Evolutionary conservation across 495 filamentous ascomycete genomes (phyloP), one percentile per base, ranked within the genome.

Genomic region (Annulohypoxylon moriforme): DNA sequence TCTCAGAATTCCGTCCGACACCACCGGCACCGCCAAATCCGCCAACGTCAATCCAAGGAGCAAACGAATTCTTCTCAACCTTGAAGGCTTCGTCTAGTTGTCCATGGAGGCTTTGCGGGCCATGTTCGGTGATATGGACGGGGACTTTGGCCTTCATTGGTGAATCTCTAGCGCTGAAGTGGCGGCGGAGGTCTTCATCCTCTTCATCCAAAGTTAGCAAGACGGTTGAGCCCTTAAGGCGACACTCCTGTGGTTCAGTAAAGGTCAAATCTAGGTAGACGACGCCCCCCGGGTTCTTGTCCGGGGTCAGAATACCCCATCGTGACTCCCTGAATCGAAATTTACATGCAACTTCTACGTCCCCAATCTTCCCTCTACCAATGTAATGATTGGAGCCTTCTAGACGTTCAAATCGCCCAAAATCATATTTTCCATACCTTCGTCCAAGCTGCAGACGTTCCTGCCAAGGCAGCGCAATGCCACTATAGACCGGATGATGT

Each of bases 241-340:
- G 77, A 64, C 78, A 78, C 27, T 69, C 75, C 0, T 50, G 14
- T 0, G 78, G 76, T 40, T 81, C 69, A 1, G 60, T 66, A 36
- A 81, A 75, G 8, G 66, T 64, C 10, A 81, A 29, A 16, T 81
- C 78, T 1, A 81, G 50, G 49, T 77, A 81, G 29, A 81, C 31
- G 27, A 81, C 75, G 20, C 79, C 79, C 4, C 66, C 79, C 13
- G 77, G 76, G 22, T 76, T 74, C 42, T 66, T 55, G 14, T 68
- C 44, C 5, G 33, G 50, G 10, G 36, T 61, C 8, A 81, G 18
- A 9, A 78, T 65, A 13, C 79, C 79, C 79, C 78, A 81, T 44
- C 52, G 70, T 10, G 77, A 79, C 65, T 78, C 75, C 10, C 68
- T 68, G 60, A 77, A 81, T 1, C 70, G 33, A 53, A 81, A 81